These are phyloP conservation scores for Cryptosporidium baileyi DNA, from an alignment of 169 alveolate species.

Conservation along the genomic window DNA sequence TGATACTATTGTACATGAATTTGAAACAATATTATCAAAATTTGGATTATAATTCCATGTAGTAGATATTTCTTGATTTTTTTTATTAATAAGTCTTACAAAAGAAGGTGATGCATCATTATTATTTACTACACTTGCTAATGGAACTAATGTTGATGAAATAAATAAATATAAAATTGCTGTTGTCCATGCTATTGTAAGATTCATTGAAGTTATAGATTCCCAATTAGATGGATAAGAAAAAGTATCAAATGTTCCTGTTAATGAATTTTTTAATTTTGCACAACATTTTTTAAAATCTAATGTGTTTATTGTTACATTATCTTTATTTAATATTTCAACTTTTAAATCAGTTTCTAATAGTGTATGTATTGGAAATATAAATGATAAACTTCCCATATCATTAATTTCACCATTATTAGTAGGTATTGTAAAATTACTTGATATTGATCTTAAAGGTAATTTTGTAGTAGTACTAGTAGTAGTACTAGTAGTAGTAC, in stretches of 20 bases:
- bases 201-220: slow-evolving; percentile 39
- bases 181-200: slow-evolving; percentile 53
- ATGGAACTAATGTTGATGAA: slow-evolving; percentile 41
- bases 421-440: slow-evolving; percentile 12
- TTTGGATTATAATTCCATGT: slow-evolving; percentile 10
- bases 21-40: slow-evolving; percentile 42
- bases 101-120: slow-evolving; percentile 9
- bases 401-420: background rate
- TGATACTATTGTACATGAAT: slow-evolving; percentile 1
- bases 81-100: background rate
- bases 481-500: slow-evolving; percentile 2
- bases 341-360: background rate
- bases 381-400: slow-evolving; percentile 24
- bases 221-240: slow-evolving; percentile 63
- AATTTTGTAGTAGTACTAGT: slow-evolving; percentile 3
- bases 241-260: slow-evolving; percentile 53
- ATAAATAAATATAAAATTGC: slow-evolving; percentile 50
- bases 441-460: background rate
- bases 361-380: slow-evolving; percentile 17
- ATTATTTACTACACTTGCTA: slow-evolving; percentile 12
- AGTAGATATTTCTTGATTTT: slow-evolving; percentile 7
- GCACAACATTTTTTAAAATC: slow-evolving; percentile 53
- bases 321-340: background rate
- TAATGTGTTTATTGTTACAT: background rate
- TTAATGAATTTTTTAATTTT: background rate